Conservation (phyloP, 2,329 filamentous ascomycete genomes). For the Hypoxylon sp. region DNA sequence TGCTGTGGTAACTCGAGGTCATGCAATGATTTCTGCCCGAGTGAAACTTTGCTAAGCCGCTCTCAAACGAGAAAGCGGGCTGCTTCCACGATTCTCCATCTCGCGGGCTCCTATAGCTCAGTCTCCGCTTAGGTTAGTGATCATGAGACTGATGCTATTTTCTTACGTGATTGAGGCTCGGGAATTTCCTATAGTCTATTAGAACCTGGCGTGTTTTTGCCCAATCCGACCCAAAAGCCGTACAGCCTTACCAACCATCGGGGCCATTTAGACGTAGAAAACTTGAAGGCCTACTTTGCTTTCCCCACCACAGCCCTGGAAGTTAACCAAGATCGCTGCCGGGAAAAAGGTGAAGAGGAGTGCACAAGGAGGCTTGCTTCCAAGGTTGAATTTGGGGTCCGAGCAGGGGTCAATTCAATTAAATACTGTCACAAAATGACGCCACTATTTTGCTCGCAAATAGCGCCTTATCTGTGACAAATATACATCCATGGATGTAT, state of each 20-base stretch:
- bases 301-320: too few relatives aligned
- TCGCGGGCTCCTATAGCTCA: neutral
- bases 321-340: neutral
- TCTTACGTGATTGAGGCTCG: conserved; percentile 11
- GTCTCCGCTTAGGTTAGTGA: neutral
- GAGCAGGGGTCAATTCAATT: neutral
- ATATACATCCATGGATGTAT: too few relatives aligned
- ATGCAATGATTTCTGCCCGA: neutral
- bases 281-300: neutral
- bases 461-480: too few relatives aligned
- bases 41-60: neutral
- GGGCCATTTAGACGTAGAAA: neutral
- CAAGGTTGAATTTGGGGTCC: conserved; percentile 11
- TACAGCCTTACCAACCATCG: conserved; percentile 2
- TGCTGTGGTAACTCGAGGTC: too few relatives aligned
- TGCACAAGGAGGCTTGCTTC: neutral
- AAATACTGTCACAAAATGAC: too few relatives aligned
- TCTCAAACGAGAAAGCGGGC: neutral
- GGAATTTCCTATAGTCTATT: neutral
- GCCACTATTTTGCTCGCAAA: too few relatives aligned
- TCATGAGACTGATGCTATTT: conserved; percentile 13
- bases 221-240: conserved; percentile 10
- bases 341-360: neutral
- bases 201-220: conserved; percentile 10
- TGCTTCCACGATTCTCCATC: neutral